phyloP scores from a whole-genome alignment of 331 rosid genomes.

The Pyrus hybrid region DNA sequence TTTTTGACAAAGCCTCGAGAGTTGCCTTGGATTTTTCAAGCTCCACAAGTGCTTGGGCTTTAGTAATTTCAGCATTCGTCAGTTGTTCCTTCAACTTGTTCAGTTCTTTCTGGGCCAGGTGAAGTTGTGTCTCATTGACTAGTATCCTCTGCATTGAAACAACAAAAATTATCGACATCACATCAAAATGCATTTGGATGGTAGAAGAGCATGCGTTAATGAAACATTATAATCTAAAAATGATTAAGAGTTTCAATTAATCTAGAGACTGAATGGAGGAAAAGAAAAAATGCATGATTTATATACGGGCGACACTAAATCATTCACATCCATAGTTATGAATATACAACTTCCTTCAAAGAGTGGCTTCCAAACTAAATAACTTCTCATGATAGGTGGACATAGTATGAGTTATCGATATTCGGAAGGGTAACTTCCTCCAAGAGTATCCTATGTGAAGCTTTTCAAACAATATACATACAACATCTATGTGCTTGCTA shows the following conservation, averaged over 20 bases:
- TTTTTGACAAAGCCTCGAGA: constrained; percentile 51
- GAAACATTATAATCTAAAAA: background rate
- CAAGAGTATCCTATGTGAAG: background rate
- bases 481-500: background rate
- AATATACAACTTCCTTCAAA: background rate
- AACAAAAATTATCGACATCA: constrained; percentile 9
- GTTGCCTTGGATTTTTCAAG: constrained; percentile 63
- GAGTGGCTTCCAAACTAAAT: background rate
- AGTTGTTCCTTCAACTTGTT: constrained; percentile 76
- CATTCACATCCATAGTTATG: background rate
- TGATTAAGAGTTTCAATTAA: background rate
- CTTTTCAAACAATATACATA: background rate
- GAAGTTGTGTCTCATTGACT: constrained; percentile 83
- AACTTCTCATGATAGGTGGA: background rate
- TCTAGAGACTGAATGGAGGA: background rate
- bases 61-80: constrained; percentile 74
- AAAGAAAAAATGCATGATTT: background rate
- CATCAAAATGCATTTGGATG: background rate
- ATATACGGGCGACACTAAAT: background rate
- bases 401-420: background rate
- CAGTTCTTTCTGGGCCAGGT: constrained; percentile 66
- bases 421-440: background rate
- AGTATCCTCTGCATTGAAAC: constrained; percentile 59
- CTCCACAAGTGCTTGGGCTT: constrained; percentile 72
- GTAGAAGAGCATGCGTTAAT: background rate